Conservation (phyloP, 2,329 filamentous ascomycete genomes). For the Verticillium isaacii region DNA sequence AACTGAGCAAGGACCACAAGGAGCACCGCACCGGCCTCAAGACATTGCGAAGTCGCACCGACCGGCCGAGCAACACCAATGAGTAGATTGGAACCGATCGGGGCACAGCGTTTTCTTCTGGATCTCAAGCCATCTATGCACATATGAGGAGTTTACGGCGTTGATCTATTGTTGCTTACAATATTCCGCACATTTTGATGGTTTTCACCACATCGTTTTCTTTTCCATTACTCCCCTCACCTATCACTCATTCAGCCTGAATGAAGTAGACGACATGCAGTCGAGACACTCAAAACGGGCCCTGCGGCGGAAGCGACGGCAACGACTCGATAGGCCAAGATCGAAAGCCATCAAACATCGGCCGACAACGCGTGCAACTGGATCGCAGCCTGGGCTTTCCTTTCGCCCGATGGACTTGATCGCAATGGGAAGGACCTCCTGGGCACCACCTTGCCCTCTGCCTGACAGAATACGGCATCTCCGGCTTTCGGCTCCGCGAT, state of each 20-base stretch:
- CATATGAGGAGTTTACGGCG: neutral
- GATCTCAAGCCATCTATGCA: neutral
- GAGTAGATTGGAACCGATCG: neutral
- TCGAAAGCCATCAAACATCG: neutral
- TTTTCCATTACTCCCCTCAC: neutral
- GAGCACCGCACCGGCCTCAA: slow-evolving; percentile 56
- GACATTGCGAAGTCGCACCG: slow-evolving; percentile 23
- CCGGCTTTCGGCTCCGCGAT: neutral
- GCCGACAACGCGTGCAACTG: neutral
- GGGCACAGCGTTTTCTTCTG: neutral
- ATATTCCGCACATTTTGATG: neutral
- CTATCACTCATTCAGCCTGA: neutral
- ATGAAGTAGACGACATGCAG: neutral
- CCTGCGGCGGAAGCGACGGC: neutral
- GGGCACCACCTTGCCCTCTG: neutral
- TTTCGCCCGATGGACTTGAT: neutral
- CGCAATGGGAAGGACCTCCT: neutral
- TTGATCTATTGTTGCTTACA: neutral
- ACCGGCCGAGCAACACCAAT: neutral
- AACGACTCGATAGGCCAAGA: neutral
- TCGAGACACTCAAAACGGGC: neutral
- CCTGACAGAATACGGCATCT: neutral
- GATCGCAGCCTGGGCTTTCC: neutral
- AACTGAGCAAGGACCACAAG: slow-evolving; percentile 49
- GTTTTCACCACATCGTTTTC: neutral